Evolutionary conservation across 2,329 filamentous ascomycete species (phyloP).

Genomic region (Penicillium hesseltinei): DNA sequence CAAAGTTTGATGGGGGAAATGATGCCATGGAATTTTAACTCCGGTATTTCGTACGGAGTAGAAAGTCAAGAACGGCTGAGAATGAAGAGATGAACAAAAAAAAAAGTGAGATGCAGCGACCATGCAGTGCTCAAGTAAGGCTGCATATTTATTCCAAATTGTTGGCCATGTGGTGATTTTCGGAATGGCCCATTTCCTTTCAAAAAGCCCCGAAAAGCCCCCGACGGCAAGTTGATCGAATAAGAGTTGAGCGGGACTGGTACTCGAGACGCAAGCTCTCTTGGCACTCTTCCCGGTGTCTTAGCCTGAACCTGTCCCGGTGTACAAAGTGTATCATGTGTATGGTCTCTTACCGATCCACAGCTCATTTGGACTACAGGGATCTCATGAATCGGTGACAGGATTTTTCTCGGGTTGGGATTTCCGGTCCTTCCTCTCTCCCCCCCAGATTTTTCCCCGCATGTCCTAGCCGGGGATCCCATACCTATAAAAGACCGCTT

Average conservation of each 20-base stretch:
- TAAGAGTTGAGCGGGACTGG: conserved; percentile 1
- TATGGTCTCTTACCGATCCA: background rate
- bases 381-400: background rate
- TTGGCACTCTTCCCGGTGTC: conserved; percentile 14
- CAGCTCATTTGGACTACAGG: background rate
- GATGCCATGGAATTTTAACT: background rate
- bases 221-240: conserved; percentile 15
- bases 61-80: background rate
- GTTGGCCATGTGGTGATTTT: background rate
- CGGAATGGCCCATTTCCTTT: too few species aligned
- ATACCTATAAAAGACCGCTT: conserved; percentile 7
- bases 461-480: background rate
- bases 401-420: background rate
- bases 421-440: background rate
- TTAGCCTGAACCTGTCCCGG: conserved; percentile 12
- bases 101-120: background rate
- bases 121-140: background rate
- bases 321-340: conserved; percentile 11
- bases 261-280: conserved; percentile 20
- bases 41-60: background rate
- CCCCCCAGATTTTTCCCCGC: conserved; percentile 9
- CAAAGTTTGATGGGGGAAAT: background rate
- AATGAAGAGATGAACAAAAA: background rate
- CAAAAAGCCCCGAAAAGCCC: background rate
- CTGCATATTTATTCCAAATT: background rate